These are phyloP conservation scores for Fusarium humuli DNA, from an alignment of 2,329 filamentous ascomycete genomes.

Conservation along the genomic window DNA sequence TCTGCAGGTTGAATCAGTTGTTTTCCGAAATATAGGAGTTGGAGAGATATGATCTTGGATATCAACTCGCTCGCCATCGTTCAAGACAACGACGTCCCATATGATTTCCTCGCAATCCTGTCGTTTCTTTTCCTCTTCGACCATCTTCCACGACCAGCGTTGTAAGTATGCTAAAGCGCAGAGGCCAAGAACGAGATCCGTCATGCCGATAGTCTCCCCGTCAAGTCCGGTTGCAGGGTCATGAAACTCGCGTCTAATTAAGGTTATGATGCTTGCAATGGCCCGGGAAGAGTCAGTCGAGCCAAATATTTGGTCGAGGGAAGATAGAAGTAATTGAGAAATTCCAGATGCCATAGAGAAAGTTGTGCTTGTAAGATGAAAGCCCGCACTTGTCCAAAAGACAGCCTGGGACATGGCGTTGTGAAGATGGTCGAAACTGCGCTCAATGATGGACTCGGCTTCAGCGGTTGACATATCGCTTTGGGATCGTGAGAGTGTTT, in stretches of 20 bases:
- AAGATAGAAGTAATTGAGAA: slow-evolving; percentile 68
- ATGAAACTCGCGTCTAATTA: slow-evolving; percentile 72
- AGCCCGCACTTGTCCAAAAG: slow-evolving; percentile 71
- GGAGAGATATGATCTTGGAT: slow-evolving; percentile 49
- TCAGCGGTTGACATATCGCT: slow-evolving; percentile 63
- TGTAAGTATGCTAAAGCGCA: slow-evolving; percentile 72
- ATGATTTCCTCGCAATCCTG: slow-evolving; percentile 67
- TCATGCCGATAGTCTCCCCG: slow-evolving; percentile 69
- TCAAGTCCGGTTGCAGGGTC: slow-evolving; percentile 70
- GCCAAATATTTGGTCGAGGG: slow-evolving; percentile 73
- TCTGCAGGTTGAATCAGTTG: background rate
- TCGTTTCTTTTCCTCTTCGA: slow-evolving; percentile 61
- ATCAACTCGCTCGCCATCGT: slow-evolving; percentile 69
- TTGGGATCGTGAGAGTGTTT: slow-evolving; percentile 58
- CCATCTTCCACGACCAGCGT: slow-evolving; percentile 63
- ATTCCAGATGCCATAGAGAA: slow-evolving; percentile 66
- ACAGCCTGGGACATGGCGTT: slow-evolving; percentile 68
- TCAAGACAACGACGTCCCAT: slow-evolving; percentile 75
- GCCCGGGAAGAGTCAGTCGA: slow-evolving; percentile 77
- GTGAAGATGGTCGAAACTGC: slow-evolving; percentile 67
- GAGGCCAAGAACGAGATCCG: slow-evolving; percentile 70
- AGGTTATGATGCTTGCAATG: slow-evolving; percentile 73
- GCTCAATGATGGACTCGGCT: slow-evolving; percentile 67
- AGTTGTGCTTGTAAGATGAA: slow-evolving; percentile 67
- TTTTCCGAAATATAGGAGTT: slow-evolving; percentile 6